A percentile compares a stretch with the other conserved stretches of the same genome.
Evolutionary conservation across 2,329 filamentous ascomycete species (phyloP).

Genomic region (Paramyrothecium sp.): DNA sequence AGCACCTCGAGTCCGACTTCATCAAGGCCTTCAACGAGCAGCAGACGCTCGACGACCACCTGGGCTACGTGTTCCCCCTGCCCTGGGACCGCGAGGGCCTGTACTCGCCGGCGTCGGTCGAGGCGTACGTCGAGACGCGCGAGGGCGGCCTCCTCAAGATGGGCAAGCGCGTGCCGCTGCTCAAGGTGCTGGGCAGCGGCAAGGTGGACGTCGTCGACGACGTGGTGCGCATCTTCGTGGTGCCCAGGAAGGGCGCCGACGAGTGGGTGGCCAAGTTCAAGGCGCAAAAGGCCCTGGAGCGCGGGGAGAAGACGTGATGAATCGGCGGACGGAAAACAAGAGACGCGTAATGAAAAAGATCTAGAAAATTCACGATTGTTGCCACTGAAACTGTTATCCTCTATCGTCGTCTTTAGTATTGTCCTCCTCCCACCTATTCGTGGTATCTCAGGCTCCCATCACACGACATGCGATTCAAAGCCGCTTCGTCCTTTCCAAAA

Average conservation of each 20-base stretch:
- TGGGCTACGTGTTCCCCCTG: slow-evolving; percentile 81
- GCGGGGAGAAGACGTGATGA: slow-evolving; percentile 33
- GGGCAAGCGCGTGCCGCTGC: slow-evolving; percentile 76
- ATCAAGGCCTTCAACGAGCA: slow-evolving; percentile 83
- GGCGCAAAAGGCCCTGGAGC: slow-evolving; percentile 54
- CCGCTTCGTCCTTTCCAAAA: too few species aligned
- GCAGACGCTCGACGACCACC: slow-evolving; percentile 71
- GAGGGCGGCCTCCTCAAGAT: slow-evolving; percentile 82
- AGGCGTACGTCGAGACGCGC: slow-evolving; percentile 86
- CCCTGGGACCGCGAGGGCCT: slow-evolving; percentile 76
- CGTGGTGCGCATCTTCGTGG: slow-evolving; percentile 76
- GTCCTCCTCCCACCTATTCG: too few species aligned
- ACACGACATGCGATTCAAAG: too few species aligned
- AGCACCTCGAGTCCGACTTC: slow-evolving; percentile 81
- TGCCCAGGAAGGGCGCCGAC: slow-evolving; percentile 68
- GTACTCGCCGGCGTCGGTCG: slow-evolving; percentile 67
- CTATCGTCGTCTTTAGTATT: too few species aligned
- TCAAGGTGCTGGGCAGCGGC: slow-evolving; percentile 72
- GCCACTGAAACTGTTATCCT: too few species aligned
- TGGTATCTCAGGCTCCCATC: too few species aligned
- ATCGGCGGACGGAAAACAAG: too few species aligned
- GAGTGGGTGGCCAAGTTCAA: slow-evolving; percentile 88
- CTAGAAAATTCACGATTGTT: slow-evolving; percentile 1
- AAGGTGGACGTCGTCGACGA: slow-evolving; percentile 88
- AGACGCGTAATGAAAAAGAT: slow-evolving; percentile 3